A percentile compares a stretch with the other conserved stretches of the same genome.
These are phyloP conservation scores for Trebouxia gelatinosa DNA, from an alignment of 163 green algal genomes.

Conservation along the genomic window DNA sequence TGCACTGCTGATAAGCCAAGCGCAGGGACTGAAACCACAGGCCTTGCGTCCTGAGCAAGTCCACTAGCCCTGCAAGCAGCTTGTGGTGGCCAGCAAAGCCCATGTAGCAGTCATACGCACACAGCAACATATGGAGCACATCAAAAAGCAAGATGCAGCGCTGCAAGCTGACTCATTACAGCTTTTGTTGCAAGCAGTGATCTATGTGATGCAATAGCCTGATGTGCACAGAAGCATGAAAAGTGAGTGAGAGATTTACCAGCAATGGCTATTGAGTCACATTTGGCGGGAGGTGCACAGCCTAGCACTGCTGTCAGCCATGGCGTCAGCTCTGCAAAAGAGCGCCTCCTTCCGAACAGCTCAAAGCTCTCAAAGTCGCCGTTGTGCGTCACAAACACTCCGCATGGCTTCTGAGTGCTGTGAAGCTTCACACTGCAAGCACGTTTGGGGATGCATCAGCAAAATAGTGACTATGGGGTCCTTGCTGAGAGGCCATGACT, in stretches of 20 bases:
- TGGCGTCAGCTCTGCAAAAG: background rate
- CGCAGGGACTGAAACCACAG: background rate
- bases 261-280: constrained; percentile 4
- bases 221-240: background rate
- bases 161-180: background rate
- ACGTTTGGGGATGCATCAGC: no score
- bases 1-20: background rate
- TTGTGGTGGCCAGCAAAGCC: background rate
- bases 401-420: no score
- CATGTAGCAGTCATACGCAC: background rate
- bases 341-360: background rate
- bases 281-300: background rate
- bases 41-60: background rate
- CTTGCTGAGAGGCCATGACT: no score
- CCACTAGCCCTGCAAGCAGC: background rate
- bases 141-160: background rate
- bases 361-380: constrained; percentile 7
- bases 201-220: background rate
- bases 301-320: background rate
- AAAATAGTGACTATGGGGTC: no score
- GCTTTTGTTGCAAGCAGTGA: background rate
- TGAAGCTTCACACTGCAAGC: no score
- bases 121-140: background rate
- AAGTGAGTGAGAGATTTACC: background rate
- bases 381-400: constrained; percentile 3